Base-by-base conservation (phyloP, 306 rosid genomes). In the Quercus parvula region DNA sequence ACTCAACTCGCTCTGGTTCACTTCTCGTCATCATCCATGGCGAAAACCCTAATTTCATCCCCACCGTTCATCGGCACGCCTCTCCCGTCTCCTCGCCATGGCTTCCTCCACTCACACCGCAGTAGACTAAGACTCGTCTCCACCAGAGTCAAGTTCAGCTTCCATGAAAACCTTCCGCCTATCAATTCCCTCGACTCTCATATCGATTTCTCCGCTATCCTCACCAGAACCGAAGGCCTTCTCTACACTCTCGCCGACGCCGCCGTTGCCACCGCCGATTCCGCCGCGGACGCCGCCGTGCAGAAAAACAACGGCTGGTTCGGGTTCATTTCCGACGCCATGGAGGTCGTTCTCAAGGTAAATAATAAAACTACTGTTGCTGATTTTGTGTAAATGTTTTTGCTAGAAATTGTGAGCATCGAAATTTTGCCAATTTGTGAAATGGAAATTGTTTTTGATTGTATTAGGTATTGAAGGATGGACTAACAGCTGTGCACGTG, bases 261-360 rank as follows among this genome's bases (percentile, higher is more conserved):
- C 11, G 79, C 94, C 1, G 96, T 95, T 12, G 54, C 54, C 15
- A 89, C 97, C 0, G 87, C 82, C 11, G 99, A 91, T 79, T 75
- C 90, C 0, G 75, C 86, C n/a, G 17, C 54, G 1, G 96, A 91
- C 72, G 92, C 71, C 7, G 84, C 83, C 1, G 84, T 15, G 0
- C 98, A 91, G 93, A 96, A 91, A 85, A 96, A 38, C 71, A 94
- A 96, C 38, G 98, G 99, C 8, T 96, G 99, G 99, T 96, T 96
- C 72, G 91, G 96, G 0, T 96, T 96, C 72, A 93, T 96, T 63
- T 93, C 99, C 67, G 98, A 96, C 3, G 86, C 31, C 83, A 96
- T 96, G 99, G 99, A 96, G 76, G 69, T 84, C 56, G 92, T 96
- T 75, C 99, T 95, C 63, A 95, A 95, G 94, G 99, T 94, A 79